phyloP scores from a whole-genome alignment of 2,329 filamentous ascomycete species.

The Orbilia oligospora region DNA sequence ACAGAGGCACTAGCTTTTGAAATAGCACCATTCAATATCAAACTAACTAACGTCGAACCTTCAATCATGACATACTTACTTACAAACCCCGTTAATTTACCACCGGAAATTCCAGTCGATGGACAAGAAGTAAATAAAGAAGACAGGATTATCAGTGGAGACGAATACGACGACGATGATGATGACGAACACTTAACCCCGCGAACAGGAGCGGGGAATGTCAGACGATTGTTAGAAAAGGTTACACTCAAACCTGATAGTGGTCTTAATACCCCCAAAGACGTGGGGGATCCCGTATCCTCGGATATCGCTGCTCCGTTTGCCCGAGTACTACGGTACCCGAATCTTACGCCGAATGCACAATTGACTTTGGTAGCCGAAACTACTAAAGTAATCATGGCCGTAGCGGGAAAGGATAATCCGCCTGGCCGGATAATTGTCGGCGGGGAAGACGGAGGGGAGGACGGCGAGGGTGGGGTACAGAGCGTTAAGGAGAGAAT shows the following conservation, averaged over 20 bases:
- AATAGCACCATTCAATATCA: conserved; percentile 96
- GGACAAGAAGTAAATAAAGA: conserved; percentile 30
- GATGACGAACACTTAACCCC: conserved; percentile 51
- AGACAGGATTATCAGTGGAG: conserved; percentile 21
- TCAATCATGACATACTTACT: conserved; percentile 61
- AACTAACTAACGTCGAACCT: conserved; percentile 94
- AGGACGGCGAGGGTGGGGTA: conserved; percentile 71
- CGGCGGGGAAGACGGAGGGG: conserved; percentile 75
- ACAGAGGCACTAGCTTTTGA: conserved; percentile 83
- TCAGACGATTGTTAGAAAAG: conserved; percentile 43
- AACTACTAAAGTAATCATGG: conserved; percentile 89
- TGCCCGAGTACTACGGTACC: conserved; percentile 75
- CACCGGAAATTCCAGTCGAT: conserved; percentile 34
- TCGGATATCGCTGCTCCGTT: conserved; percentile 67
- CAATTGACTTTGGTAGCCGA: conserved; percentile 84
- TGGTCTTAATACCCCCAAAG: conserved; percentile 65
- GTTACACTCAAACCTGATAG: conserved; percentile 65
- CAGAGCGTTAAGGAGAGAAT: conserved; percentile 93
- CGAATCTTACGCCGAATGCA: conserved; percentile 77
- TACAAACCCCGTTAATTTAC: conserved; percentile 51
- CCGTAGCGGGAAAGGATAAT: conserved; percentile 95
- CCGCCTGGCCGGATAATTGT: conserved; percentile 95
- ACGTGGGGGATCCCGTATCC: not conserved
- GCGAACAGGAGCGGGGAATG: conserved; percentile 52
- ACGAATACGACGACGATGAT: conserved; percentile 55